Evolutionary conservation across 257 asterid genomes (phyloP).

Genomic region (Solanum gandarillasii): DNA sequence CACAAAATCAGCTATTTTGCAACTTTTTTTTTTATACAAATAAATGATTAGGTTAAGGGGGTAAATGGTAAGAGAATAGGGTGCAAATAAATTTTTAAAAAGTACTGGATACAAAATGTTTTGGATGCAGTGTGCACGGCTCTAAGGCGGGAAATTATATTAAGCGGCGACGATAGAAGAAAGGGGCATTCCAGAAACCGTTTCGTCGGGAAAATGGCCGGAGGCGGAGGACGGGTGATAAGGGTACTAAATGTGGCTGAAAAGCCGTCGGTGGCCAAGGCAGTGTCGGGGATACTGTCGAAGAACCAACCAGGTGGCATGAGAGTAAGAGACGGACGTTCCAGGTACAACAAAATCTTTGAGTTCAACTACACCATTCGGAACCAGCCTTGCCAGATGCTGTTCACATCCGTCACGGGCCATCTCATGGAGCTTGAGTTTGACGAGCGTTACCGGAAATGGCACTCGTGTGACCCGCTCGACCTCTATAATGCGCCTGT

Average conservation of each 20-base stretch:
- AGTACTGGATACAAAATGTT: not conserved
- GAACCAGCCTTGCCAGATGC: conserved; percentile 62
- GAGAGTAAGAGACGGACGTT: conserved; percentile 70
- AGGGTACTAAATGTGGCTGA: conserved; percentile 94
- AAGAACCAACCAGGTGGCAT: conserved; percentile 51
- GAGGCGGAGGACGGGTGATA: conserved; percentile 46
- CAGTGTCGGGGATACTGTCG: conserved; percentile 73
- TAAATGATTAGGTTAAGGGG: not conserved
- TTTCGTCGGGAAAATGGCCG: not conserved
- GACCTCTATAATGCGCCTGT: conserved; percentile 84
- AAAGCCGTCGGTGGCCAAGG: conserved; percentile 97
- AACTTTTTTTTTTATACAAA: not conserved
- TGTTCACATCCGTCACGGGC: conserved; percentile 90
- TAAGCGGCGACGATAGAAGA: not conserved
- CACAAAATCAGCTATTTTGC: not conserved
- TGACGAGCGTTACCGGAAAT: conserved; percentile 72
- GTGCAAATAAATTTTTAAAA: not conserved
- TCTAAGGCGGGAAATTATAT: not conserved
- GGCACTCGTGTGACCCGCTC: conserved; percentile 95
- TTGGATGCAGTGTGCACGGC: not conserved
- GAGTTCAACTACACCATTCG: conserved; percentile 59
- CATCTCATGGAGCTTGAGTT: conserved; percentile 97
- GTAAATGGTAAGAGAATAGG: not conserved
- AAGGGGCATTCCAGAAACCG: not conserved
- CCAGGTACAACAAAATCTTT: conserved; percentile 76